Percentiles rank a stretch among this genome's conserved stretches.
phyloP scores from a whole-genome alignment of 768 basidiomycete species.

The Leccinum boreale region DNA sequence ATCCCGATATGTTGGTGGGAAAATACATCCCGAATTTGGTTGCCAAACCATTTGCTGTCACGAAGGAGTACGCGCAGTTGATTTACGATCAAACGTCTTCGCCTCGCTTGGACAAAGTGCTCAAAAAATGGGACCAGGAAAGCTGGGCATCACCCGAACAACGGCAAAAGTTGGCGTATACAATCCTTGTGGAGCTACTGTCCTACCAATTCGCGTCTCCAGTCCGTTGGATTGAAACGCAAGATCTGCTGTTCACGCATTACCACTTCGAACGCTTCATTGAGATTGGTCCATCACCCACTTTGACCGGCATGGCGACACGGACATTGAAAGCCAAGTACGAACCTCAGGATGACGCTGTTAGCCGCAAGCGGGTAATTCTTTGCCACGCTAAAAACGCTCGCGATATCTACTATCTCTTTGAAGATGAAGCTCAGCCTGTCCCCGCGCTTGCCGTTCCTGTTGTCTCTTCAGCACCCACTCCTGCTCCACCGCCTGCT shows the following conservation, averaged over 20 bases:
- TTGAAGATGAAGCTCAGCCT: conserved; percentile 73
- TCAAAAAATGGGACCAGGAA: conserved; percentile 91
- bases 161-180: conserved; percentile 92
- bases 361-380: conserved; percentile 73
- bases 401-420: conserved; percentile 97
- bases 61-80: conserved; percentile 85
- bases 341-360: conserved; percentile 83
- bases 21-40: conserved; percentile 98
- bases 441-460: conserved; percentile 31
- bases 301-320: conserved; percentile 90
- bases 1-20: conserved; percentile 91
- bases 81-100: conserved; percentile 98
- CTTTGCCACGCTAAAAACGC: conserved; percentile 92
- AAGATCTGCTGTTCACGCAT: conserved; percentile 85
- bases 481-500: conserved; percentile 41
- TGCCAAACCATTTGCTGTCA: conserved; percentile 80
- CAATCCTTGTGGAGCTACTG: conserved; percentile 92
- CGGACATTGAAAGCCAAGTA: conserved; percentile 93
- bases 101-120: conserved; percentile 91
- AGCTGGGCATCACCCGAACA: conserved; percentile 78
- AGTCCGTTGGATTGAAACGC: conserved; percentile 99
- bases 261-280: conserved; percentile 92
- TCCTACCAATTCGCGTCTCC: conserved; percentile 99
- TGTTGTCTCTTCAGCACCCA: conserved; percentile 38
- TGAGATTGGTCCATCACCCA: conserved; percentile 95